Evolutionary conservation across 345 rosid species (phyloP).

Genomic region (Populus deltoides): DNA sequence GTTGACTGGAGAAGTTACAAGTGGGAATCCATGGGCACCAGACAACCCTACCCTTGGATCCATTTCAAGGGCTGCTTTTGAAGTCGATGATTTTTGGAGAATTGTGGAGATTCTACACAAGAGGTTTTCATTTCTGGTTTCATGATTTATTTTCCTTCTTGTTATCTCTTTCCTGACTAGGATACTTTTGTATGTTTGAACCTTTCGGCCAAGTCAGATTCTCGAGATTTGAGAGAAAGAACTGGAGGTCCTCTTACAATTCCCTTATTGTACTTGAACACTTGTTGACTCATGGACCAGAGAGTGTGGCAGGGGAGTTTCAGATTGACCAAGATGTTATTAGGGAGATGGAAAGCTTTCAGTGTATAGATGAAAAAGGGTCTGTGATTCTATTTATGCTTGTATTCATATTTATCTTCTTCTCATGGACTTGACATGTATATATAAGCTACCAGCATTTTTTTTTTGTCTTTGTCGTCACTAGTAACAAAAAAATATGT

Average conservation of each 20-base stretch:
- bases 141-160: not conserved
- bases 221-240: constrained; percentile 61
- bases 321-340: constrained; percentile 56
- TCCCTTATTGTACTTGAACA: constrained; percentile 71
- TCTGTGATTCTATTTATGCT: not conserved
- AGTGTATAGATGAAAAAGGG: constrained; percentile 33
- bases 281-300: constrained; percentile 92
- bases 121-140: constrained; percentile 41
- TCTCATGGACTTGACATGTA: not conserved
- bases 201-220: constrained; percentile 40
- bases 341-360: constrained; percentile 52
- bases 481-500: not conserved
- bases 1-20: constrained; percentile 81
- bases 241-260: constrained; percentile 76
- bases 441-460: not conserved
- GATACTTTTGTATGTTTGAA: not conserved
- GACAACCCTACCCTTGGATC: constrained; percentile 59
- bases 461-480: not conserved
- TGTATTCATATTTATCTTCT: not conserved
- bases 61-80: constrained; percentile 91
- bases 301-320: constrained; percentile 76
- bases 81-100: constrained; percentile 75
- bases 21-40: constrained; percentile 59
- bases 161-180: not conserved
- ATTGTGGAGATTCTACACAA: constrained; percentile 77